Conservation (phyloP, 2,329 filamentous ascomycete species). For the Samsoniella hepiali region DNA sequence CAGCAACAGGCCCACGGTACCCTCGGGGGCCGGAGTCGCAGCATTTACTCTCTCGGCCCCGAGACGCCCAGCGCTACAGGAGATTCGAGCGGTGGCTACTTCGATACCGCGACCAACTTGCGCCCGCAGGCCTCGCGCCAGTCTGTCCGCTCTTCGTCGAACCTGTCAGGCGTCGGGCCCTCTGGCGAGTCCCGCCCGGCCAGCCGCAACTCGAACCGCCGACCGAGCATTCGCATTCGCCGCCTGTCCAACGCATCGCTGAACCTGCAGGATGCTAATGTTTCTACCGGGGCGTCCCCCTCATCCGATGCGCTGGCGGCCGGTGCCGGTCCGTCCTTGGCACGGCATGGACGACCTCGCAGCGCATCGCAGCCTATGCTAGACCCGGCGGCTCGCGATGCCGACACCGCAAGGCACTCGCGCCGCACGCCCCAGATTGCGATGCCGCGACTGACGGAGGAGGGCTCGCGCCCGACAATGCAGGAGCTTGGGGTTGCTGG, state of each 20-base stretch:
- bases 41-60: conserved; percentile 2
- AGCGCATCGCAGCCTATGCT: conserved; percentile 37
- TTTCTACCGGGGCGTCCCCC: background rate
- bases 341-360: conserved; percentile 32
- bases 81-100: background rate
- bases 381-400: conserved; percentile 23
- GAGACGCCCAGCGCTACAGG: background rate
- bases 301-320: background rate
- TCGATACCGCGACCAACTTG: background rate
- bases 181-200: background rate
- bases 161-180: background rate
- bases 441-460: conserved; percentile 40
- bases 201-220: conserved; percentile 16
- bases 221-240: conserved; percentile 19
- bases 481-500: conserved; percentile 31
- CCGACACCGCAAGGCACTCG: conserved; percentile 28
- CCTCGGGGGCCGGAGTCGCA: background rate
- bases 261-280: background rate
- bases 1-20: background rate
- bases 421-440: conserved; percentile 32
- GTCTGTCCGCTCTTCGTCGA: conserved; percentile 8
- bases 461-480: conserved; percentile 35
- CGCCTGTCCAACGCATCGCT: conserved; percentile 12
- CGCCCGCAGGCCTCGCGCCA: conserved; percentile 9
- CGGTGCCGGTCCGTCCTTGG: background rate